These are phyloP conservation scores for Cyberlindnera euphorbiiphila DNA, from an alignment of 805 yeast genomes.

Conservation along the genomic window DNA sequence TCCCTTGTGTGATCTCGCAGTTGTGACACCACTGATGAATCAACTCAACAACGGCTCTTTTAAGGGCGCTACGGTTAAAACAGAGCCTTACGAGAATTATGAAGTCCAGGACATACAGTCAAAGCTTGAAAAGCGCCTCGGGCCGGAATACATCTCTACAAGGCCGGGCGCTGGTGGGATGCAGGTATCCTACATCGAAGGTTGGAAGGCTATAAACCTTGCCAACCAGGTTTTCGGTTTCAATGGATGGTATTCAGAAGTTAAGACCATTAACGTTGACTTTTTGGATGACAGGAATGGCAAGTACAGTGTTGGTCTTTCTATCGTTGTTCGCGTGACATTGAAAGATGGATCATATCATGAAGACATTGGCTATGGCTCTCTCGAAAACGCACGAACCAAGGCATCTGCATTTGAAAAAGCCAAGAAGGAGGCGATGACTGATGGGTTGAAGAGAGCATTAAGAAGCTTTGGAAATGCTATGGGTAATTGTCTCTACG, in stretches of 20 bases:
- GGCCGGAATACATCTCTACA: slow-evolving; percentile 75
- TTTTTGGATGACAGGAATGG: slow-evolving; percentile 63
- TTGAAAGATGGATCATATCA: slow-evolving; percentile 73
- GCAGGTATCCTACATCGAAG: slow-evolving; percentile 71
- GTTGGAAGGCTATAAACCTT: slow-evolving; percentile 76
- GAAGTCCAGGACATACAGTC: slow-evolving; percentile 31
- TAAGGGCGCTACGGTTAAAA: slow-evolving; percentile 14
- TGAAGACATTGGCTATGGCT: slow-evolving; percentile 86
- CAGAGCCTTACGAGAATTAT: slow-evolving; percentile 16
- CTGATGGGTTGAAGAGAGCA: slow-evolving; percentile 79
- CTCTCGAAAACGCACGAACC: slow-evolving; percentile 66
- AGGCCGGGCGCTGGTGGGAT: slow-evolving; percentile 74
- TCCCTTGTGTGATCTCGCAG: no score
- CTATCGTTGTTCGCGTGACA: slow-evolving; percentile 69
- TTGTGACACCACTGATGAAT: slow-evolving; percentile 10
- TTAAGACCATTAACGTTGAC: slow-evolving; percentile 62
- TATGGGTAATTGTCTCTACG: slow-evolving; percentile 81
- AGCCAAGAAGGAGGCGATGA: slow-evolving; percentile 78
- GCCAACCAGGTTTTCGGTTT: slow-evolving; percentile 83
- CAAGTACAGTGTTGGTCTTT: slow-evolving; percentile 59
- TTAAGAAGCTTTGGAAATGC: slow-evolving; percentile 80
- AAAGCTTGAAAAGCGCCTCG: slow-evolving; percentile 46
- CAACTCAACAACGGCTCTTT: slow-evolving; percentile 13
- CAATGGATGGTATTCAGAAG: slow-evolving; percentile 79
- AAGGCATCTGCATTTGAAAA: slow-evolving; percentile 79